Conservation (phyloP, 1,284 basidiomycete species). For the Fomitopsis schrenkii region DNA sequence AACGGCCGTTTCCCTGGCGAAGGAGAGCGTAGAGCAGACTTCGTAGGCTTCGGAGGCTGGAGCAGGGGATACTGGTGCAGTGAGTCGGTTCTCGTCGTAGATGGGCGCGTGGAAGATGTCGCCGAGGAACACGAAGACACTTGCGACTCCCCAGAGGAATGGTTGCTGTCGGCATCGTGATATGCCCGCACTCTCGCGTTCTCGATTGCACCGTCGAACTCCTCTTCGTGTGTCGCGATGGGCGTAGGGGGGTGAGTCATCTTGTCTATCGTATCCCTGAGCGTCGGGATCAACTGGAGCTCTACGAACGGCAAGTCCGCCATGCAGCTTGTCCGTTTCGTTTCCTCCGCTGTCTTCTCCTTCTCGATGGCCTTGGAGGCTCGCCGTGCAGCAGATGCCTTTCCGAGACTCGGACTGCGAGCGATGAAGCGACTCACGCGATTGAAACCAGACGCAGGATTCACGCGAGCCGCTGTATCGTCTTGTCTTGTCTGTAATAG, state of each 20-base stretch:
- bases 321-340: constrained; percentile 41
- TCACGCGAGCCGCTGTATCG: constrained; percentile 2
- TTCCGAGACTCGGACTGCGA: constrained; percentile 11
- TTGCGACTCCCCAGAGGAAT: background rate
- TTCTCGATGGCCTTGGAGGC: constrained; percentile 13
- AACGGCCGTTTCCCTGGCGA: background rate
- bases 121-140: background rate
- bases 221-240: constrained; percentile 6
- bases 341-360: constrained; percentile 13
- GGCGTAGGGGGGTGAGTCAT: constrained; percentile 48
- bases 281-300: constrained; percentile 58
- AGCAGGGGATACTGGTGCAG: background rate
- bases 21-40: background rate
- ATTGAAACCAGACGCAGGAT: constrained; percentile 4
- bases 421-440: constrained; percentile 13
- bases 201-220: background rate
- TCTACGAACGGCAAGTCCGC: constrained; percentile 55
- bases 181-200: background rate
- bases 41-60: background rate
- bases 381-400: background rate
- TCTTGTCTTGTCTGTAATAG: constrained; percentile 1
- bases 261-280: constrained; percentile 63
- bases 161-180: background rate
- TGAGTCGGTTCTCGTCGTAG: background rate
- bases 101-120: background rate